These are phyloP conservation scores for Monilinia fructigena DNA, from an alignment of 2,329 filamentous ascomycete genomes.

Conservation along the genomic window DNA sequence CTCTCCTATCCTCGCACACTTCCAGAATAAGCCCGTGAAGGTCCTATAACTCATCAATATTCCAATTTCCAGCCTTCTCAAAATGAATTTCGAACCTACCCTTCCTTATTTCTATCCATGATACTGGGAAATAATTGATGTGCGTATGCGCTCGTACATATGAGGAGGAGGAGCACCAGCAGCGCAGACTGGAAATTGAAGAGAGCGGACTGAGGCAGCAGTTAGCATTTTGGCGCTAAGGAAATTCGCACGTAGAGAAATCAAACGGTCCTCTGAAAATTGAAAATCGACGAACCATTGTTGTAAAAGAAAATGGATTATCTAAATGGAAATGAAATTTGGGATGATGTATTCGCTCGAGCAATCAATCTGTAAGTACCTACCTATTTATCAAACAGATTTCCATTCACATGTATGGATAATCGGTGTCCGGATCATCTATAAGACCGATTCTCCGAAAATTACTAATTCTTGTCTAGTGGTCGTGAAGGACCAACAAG, in stretches of 20 bases:
- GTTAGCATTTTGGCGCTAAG: conserved; percentile 3
- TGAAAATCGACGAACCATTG: conserved; percentile 3
- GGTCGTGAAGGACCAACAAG: background rate
- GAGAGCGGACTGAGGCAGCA: conserved; percentile 72
- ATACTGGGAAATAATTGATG: conserved; percentile 86
- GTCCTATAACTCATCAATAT: conserved; percentile 31
- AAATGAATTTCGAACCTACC: conserved; percentile 53
- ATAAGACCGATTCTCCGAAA: background rate
- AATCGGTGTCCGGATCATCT: conserved; percentile 10
- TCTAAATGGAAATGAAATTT: background rate
- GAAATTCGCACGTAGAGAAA: too few species aligned
- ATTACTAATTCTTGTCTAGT: background rate
- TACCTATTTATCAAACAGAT: conserved; percentile 16
- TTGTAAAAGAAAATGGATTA: background rate
- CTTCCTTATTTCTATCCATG: conserved; percentile 90
- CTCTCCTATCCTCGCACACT: conserved; percentile 89
- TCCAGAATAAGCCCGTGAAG: conserved; percentile 79
- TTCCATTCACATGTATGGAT: conserved; percentile 21
- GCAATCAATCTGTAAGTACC: background rate
- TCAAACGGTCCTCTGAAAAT: too few species aligned
- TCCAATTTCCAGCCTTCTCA: background rate
- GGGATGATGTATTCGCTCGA: too few species aligned
- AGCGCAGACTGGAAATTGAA: conserved; percentile 99
- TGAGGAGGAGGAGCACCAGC: conserved; percentile 88
- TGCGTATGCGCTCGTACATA: conserved; percentile 93